Base-by-base conservation (phyloP, 2,329 filamentous ascomycete species). In the Trichoderma sp. region DNA sequence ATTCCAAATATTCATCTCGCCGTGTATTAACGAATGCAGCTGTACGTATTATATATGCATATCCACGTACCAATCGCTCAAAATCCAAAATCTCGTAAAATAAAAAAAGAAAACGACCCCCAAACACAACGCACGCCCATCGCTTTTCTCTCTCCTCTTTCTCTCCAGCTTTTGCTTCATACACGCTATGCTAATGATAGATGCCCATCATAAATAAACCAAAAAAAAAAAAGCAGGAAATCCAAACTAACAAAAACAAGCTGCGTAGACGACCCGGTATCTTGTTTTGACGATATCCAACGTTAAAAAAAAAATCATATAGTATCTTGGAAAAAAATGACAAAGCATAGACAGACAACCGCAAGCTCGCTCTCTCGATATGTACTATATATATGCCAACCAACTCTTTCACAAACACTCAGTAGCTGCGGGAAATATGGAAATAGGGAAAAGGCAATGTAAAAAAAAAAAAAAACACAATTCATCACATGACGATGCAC, bases 401-500 rank as follows among this genome's bases (percentile, higher is more conserved):
- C 25, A 54, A 42, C 22, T 35, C 17, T 54, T 22, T 25, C 29
- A 32, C 12, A 32, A 12, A 59, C n/a, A 59, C 12, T 12, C 25
- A 45, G 27, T 5, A 37, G 9, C n/a, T 32, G 56, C 10, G 19
- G 12, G 19, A 22, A 22, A 25, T 32, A n/a, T 6, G 48, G 27
- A 50, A 56, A 25, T 19, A 35, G 27, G 25, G 5, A 5, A 52
- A 52, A 52, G 37, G 8, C 2, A 35, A 9, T 52, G 19, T 12
- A 25, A 10, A 5, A 5, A n/a, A n/a, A n/a, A n/a, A n/a, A n/a
- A n/a, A n/a, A n/a, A n/a, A n/a, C n/a, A 8, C 37, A 42, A 15
- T 35, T 22, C 37, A 65, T 72, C 75, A 87, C 86, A 87, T 88
- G 58, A 87, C 76, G 25, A 78, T 70, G 72, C 86, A 87, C 72